phyloP scores from a whole-genome alignment of 2,329 filamentous ascomycete species.

The Aspergillus sp. region DNA sequence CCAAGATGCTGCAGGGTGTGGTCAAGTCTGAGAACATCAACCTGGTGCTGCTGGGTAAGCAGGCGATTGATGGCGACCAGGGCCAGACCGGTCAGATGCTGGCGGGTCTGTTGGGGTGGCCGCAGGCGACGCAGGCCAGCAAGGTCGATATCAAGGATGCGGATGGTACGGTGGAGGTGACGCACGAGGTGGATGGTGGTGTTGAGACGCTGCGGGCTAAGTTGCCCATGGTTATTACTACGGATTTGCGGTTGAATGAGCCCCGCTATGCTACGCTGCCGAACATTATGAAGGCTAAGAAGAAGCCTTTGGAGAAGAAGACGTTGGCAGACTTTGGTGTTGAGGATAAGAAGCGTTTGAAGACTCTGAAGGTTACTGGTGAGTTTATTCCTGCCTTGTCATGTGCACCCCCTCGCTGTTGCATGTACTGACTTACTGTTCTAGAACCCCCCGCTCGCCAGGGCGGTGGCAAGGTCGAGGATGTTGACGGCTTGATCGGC shows the following conservation, averaged over 20 bases:
- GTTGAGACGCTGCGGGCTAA: slow-evolving; percentile 84
- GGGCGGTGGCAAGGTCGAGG: slow-evolving; percentile 94
- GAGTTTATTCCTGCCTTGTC: slow-evolving; percentile 37
- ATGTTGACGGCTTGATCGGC: slow-evolving; percentile 89
- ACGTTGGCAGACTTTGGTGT: slow-evolving; percentile 79
- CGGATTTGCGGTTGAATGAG: slow-evolving; percentile 91
- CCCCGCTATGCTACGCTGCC: slow-evolving; percentile 92
- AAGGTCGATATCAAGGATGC: slow-evolving; percentile 73
- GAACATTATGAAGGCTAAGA: slow-evolving; percentile 99
- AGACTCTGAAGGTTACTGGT: slow-evolving; percentile 87
- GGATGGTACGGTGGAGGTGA: slow-evolving; percentile 72
- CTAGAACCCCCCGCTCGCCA: slow-evolving; percentile 82
- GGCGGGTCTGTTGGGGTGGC: slow-evolving; percentile 85
- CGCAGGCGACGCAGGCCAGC: slow-evolving; percentile 90
- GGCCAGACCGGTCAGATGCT: slow-evolving; percentile 98
- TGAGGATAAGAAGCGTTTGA: slow-evolving; percentile 72
- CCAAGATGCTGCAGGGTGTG: slow-evolving; percentile 80
- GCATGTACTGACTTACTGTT: slow-evolving; percentile 1
- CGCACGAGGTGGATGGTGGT: slow-evolving; percentile 91
- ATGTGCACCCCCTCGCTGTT: not conserved
- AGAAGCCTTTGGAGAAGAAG: slow-evolving; percentile 97
- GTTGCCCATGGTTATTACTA: slow-evolving; percentile 91
- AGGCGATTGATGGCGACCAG: slow-evolving; percentile 96
- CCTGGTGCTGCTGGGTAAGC: slow-evolving; percentile 91
- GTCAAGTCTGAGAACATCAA: slow-evolving; percentile 85